Evolutionary conservation across 2,329 filamentous ascomycete genomes (phyloP), one percentile per base, ranked within the genome.

Genomic region (Penicillium palitans): DNA sequence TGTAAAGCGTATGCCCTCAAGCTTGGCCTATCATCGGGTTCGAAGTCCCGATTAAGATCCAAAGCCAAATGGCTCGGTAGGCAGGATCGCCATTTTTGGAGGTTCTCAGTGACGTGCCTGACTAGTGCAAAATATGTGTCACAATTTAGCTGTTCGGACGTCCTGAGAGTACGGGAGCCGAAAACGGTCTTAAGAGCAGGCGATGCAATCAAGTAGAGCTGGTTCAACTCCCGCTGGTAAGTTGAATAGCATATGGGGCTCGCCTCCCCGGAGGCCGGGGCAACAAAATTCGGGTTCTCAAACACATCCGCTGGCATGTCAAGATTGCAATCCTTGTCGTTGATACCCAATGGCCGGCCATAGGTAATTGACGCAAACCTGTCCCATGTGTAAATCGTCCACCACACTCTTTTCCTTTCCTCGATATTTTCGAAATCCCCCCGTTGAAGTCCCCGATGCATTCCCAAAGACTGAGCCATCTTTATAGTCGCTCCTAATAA

Each of bases 341-440:
- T 75, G 37, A 78, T 78, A 3, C 76, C 72, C 27, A 79, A 63
- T 7, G 76, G 77, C 6, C 74, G 61, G 6, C 76, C 76, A 55
- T 79, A 79, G 0, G 73, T 75, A 12, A 77, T 74, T 6, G 75
- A 76, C 6, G 73, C 73, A 40, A 76, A 78, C 63, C 75, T 64
- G 44, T 78, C 76, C 74, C 75, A 78, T 0, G 75, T 77, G 46
- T 78, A 78, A 2, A 78, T 72, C 1, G 75, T 76, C 76, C 76
- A 78, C 75, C 75, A 78, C 0, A 76, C 69, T 17, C 76, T 60
- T 59, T 76, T 76, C 37, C 74, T 64, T 48, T 76, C 74, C 52
- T 78, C 75, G 6, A 66, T 63, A 15, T 68, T 63, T 27, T 68
- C 67, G 1, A 61, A 41, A 2, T 59, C 53, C 2, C 66, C 67